phyloP scores from a whole-genome alignment of 2,329 filamentous ascomycete species.

The Curvularia sp. region DNA sequence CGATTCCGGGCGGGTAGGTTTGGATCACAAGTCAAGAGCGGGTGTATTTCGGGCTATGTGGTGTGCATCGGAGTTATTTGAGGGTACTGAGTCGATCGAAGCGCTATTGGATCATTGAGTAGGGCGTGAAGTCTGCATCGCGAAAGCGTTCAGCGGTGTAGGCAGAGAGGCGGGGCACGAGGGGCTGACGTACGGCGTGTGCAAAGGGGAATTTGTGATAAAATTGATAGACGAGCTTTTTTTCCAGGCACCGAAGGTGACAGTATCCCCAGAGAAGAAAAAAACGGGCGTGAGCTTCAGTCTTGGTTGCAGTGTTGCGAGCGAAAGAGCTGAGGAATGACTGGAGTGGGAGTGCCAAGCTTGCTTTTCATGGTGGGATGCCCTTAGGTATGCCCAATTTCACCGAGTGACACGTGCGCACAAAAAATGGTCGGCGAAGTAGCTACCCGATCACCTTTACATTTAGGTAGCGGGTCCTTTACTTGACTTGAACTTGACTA shows the following conservation, averaged over 20 bases:
- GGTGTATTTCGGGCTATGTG: conserved; percentile 25
- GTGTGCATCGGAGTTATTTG: conserved; percentile 29
- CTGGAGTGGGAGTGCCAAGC: conserved; percentile 27
- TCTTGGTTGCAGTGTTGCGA: conserved; percentile 27
- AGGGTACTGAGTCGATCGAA: conserved; percentile 22
- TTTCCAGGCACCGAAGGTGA: not conserved
- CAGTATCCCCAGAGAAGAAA: not conserved
- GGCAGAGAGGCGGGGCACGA: conserved; percentile 39
- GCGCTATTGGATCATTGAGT: conserved; percentile 48
- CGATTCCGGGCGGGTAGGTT: conserved; percentile 26
- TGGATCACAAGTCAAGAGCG: conserved; percentile 27
- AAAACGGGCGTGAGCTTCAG: conserved; percentile 9
- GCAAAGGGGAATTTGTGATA: conserved; percentile 22
- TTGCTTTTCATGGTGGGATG: conserved; percentile 25
- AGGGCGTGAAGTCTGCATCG: conserved; percentile 42
- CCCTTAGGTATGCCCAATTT: conserved; percentile 22
- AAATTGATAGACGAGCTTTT: conserved; percentile 6
- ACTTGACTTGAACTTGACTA: not conserved
- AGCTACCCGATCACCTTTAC: not conserved
- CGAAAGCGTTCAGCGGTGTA: conserved; percentile 48
- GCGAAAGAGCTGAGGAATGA: conserved; percentile 25
- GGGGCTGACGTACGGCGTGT: conserved; percentile 33
- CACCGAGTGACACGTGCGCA: conserved; percentile 31
- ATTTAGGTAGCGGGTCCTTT: not conserved
- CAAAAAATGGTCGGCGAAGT: conserved; percentile 7